phyloP scores from a whole-genome alignment of 805 yeast genomes.

The Lipomyces kockii region DNA sequence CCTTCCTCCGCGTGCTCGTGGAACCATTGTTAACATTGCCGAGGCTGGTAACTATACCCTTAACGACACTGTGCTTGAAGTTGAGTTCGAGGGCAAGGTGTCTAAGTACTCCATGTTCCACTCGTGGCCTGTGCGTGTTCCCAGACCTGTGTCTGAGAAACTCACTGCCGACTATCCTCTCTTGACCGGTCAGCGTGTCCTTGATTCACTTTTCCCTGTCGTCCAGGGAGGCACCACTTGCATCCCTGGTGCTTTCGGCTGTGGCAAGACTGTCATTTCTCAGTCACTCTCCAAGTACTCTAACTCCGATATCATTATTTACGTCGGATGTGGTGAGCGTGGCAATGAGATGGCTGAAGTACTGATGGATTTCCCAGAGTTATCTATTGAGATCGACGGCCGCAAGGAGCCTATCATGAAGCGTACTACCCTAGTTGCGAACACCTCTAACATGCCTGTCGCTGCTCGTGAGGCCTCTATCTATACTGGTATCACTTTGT shows the following conservation, averaged over 20 bases:
- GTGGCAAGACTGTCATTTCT: slow-evolving; percentile 98
- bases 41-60: slow-evolving; percentile 88
- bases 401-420: slow-evolving; percentile 98
- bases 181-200: slow-evolving; percentile 97
- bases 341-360: slow-evolving; percentile 99
- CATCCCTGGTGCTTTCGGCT: slow-evolving; percentile 99
- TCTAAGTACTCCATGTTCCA: slow-evolving; percentile 90
- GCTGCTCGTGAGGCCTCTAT: slow-evolving; percentile 99
- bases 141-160: slow-evolving; percentile 97
- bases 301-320: slow-evolving; percentile 94
- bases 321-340: slow-evolving; percentile 95
- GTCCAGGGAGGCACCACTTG: slow-evolving; percentile 99
- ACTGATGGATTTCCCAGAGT: slow-evolving; percentile 98
- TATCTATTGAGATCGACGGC: slow-evolving; percentile 87
- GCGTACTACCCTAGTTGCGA: slow-evolving; percentile 98
- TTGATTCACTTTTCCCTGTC: slow-evolving; percentile 97
- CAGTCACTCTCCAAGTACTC: slow-evolving; percentile 97
- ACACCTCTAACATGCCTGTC: slow-evolving; percentile 99
- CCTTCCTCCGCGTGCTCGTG: slow-evolving; percentile 98
- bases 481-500: slow-evolving; percentile 97
- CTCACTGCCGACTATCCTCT: slow-evolving; percentile 92
- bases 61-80: slow-evolving; percentile 87
- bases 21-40: slow-evolving; percentile 90
- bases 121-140: slow-evolving; percentile 99
- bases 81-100: slow-evolving; percentile 89